Evolutionary conservation across 2,329 filamentous ascomycete species (phyloP), one percentile per base, ranked within the genome.

Genomic region (Penicillium concentricum): DNA sequence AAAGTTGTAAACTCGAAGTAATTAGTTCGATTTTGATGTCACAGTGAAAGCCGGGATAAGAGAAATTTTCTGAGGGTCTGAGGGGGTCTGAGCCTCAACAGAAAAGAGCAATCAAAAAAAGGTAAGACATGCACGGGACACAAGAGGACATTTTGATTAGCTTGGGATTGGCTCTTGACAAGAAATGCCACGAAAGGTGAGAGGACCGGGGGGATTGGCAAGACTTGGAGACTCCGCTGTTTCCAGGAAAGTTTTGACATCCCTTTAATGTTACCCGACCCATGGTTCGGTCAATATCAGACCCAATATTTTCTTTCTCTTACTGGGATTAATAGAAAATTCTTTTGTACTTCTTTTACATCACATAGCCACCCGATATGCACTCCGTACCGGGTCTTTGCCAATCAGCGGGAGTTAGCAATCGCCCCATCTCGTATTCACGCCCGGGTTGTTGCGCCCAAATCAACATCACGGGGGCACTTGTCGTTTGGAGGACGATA

Each of bases 391-490:
- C n/a, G n/a, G n/a, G n/a, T n/a, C n/a, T n/a, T n/a, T 12, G 45
- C 62, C 61, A 64, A 64, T 63, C 55, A 59, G 38, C 28, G 9
- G 44, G 16, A 13, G 38, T 20, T 9, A 15, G n/a, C 15, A 26
- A 22, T 18, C 38, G 54, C 53, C 55, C 54, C 53, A 13, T 51
- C 59, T 63, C 62, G 62, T 64, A 63, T 63, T 47, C 28, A 45
- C 42, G 56, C 57, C 61, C 56, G 39, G 39, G 45, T 44, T 47
- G 24, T 34, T 56, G 57, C 58, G 42, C 44, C 37, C 55, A 37
- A n/a, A 15, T 50, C 46, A 35, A 34, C 32, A 51, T 57, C 61
- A 61, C 56, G 57, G 49, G 58, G 34, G 39, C 51, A 51, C 12
- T 50, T 57, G 41, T 51, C 34, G 35, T 12, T 51, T 44, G 10